Evolutionary conservation across 192 early-diverging fungal species (phyloP).

Genomic region (Spinellus fusiger): DNA sequence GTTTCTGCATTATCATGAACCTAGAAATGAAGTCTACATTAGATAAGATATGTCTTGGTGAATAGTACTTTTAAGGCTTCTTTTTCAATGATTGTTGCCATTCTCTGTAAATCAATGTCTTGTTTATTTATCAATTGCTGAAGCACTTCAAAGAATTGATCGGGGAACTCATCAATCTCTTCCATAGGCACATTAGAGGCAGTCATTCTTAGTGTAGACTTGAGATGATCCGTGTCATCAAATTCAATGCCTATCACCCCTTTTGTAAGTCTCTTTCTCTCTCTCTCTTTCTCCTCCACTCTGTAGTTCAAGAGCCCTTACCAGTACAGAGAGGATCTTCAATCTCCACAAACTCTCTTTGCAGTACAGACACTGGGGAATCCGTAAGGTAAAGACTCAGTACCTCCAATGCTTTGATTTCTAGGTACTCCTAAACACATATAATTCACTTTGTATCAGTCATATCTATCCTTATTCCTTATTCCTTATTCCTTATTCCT

Average conservation of each 20-base stretch:
- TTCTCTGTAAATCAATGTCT: conserved; percentile 54
- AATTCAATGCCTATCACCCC: conserved; percentile 44
- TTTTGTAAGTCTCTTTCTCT: not conserved
- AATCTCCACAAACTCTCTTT: conserved; percentile 57
- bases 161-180: conserved; percentile 41
- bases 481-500: not conserved
- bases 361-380: conserved; percentile 49
- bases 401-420: conserved; percentile 29
- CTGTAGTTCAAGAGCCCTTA: conserved; percentile 2
- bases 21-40: conserved; percentile 30
- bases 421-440: conserved; percentile 18
- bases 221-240: conserved; percentile 38
- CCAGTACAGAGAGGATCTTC: conserved; percentile 55
- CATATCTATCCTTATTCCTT: not conserved
- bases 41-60: no score
- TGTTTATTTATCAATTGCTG: conserved; percentile 37
- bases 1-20: conserved; percentile 34
- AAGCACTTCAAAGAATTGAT: conserved; percentile 38
- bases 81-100: conserved; percentile 44
- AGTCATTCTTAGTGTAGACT: conserved; percentile 31
- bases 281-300: not conserved
- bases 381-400: conserved; percentile 44
- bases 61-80: conserved; percentile 40
- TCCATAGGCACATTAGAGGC: conserved; percentile 51
- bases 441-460: no score